Evolutionary conservation across 2,329 filamentous ascomycete species (phyloP), one percentile per base, ranked within the genome.

Genomic region (Chaetomium sp.): DNA sequence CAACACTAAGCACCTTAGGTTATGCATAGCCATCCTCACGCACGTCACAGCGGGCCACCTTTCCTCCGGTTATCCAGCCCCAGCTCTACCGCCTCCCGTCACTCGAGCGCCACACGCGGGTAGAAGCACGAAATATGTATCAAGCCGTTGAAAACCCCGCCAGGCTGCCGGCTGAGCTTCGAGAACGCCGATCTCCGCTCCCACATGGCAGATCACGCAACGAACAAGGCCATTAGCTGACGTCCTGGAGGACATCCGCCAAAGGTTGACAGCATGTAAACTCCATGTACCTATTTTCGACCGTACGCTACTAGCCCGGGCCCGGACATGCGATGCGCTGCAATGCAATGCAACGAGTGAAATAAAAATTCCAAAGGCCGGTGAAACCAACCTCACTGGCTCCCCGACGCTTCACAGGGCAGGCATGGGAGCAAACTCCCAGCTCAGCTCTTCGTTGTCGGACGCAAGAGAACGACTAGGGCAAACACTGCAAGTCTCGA

Each of bases 121-220:
- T 69, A 67, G 58, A 63, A 38, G 57, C 68, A 69, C 66, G 57
- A 59, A 62, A 62, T 62, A 62, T 66, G 64, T 63, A 58, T 62
- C 54, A 29, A 63, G 61, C 65, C 63, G 63, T 55, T 23, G 33
- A 45, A 45, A 45, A 27, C 60, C 33, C 63, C 50, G 47, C 33
- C 45, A 61, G 55, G 58, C 54, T 38, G 29, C 21, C 53, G 56
- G 63, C 61, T 61, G 59, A 60, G 58, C 65, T 70, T 70, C 68
- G 67, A 70, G 67, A 70, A 70, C 50, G 53, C 50, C 54, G 47
- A 61, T 49, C 51, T 55, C 53, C 16, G 45, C 57, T 27, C 27
- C 47, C 63, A 58, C 57, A 64, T 64, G 62, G 62, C 57, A 38
- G n/a, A 42, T 54, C 51, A 57, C 57, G 29, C 50, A 50, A 29